Base-by-base conservation (phyloP, 2,329 filamentous ascomycete species). In the Alternaria postmessia region DNA sequence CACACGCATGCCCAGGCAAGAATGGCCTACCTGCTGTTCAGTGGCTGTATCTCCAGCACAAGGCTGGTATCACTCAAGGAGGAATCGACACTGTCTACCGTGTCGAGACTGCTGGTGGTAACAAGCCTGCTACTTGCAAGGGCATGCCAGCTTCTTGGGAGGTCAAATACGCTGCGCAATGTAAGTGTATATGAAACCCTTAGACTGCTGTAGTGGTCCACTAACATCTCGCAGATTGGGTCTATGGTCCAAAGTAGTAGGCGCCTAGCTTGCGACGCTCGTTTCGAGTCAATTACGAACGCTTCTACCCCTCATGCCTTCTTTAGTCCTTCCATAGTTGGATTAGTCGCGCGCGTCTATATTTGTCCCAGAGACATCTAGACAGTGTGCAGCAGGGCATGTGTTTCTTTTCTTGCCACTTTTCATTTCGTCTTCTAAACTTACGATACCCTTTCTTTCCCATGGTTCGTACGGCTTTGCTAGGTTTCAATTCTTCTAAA, bases 41-140 rank as follows among this genome's bases (percentile, higher is more conserved):
- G 57, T 85, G 83, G 83, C 70, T 85, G 24, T 77, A 78, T n/a
- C 72, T 85, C 44, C 69, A 69, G 30, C 79, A 82, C 67, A 75
- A 77, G 36, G 76, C 71, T 11, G 75, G 76, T 7, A 60, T 72
- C 8, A 78, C 76, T 20, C 59, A 70, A 8, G 79, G 79, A n/a
- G 79, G 79, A 18, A 65, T 84, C 58, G 75, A 75, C 39, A 79
- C 78, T 5, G 82, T 84, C 3, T 85, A 84, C 64, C 73, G 83
- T 7, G 74, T 84, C 9, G 78, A 83, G 69, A 84, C 83, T 16
- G 82, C 81, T 0, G 82, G 82, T 4, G 83, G 83, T 26, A 76
- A 74, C 61, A 72, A 77, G 51, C 79, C 80, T 3, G 64, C 65
- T 2, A 78, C 71, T 1, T 85, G 83, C 68, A 70, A 74, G 55